Evolutionary conservation across 225 moss, liverwort and hornwort genomes (phyloP).

Genomic region (Physcomitrellopsis africana): DNA sequence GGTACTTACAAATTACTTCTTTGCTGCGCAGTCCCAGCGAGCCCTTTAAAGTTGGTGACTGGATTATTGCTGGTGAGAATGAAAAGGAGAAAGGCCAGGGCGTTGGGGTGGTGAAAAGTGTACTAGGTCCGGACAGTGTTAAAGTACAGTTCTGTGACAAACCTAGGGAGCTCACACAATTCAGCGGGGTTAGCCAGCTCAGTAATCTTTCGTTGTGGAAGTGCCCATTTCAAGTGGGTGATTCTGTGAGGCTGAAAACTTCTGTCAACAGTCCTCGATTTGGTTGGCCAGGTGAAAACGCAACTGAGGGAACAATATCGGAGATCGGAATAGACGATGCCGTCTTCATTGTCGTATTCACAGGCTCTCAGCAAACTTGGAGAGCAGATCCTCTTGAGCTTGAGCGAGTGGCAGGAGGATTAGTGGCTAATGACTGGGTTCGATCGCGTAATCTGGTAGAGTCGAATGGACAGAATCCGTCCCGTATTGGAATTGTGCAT

Average conservation of each 20-base stretch:
- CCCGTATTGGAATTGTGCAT: slow-evolving; percentile 81
- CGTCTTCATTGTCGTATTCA: slow-evolving; percentile 65
- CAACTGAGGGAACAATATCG: slow-evolving; percentile 68
- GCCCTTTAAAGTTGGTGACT: slow-evolving; percentile 87
- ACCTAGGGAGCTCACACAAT: slow-evolving; percentile 75
- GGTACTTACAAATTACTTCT: slow-evolving; percentile 10
- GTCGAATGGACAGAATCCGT: slow-evolving; percentile 55
- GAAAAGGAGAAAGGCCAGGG: slow-evolving; percentile 54
- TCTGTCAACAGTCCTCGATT: slow-evolving; percentile 74
- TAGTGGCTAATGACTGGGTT: slow-evolving; percentile 89
- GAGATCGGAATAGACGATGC: slow-evolving; percentile 75
- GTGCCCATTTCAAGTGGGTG: slow-evolving; percentile 77
- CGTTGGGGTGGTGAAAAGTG: slow-evolving; percentile 87
- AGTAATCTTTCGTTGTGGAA: slow-evolving; percentile 66
- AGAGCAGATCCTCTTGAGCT: slow-evolving; percentile 88
- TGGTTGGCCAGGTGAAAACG: slow-evolving; percentile 78
- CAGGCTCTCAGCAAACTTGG: slow-evolving; percentile 82
- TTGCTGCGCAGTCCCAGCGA: slow-evolving; percentile 71
- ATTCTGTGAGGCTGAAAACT: slow-evolving; percentile 69
- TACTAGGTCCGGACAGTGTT: slow-evolving; percentile 71
- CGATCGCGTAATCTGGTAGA: slow-evolving; percentile 67
- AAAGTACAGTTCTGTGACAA: slow-evolving; percentile 88
- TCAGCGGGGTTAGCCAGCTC: slow-evolving; percentile 68
- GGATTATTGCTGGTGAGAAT: slow-evolving; percentile 78
- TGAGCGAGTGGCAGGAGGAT: slow-evolving; percentile 79